Conservation (phyloP, 2,329 filamentous ascomycete genomes). For the Pseudogymnoascus sp. region DNA sequence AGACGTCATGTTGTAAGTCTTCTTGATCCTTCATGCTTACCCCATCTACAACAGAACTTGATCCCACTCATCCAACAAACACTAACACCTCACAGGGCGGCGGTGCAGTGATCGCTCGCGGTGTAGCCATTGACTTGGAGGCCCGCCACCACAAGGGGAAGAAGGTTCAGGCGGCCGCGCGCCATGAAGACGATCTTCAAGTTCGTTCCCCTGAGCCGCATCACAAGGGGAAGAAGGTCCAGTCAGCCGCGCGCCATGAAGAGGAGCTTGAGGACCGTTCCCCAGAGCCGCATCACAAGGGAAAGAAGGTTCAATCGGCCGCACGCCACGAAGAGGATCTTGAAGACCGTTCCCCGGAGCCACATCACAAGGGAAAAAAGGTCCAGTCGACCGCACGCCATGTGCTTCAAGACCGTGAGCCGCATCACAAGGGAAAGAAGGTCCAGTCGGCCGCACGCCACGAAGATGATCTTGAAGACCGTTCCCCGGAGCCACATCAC, state of each 20-base stretch:
- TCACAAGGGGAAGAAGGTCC: neutral
- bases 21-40: no score
- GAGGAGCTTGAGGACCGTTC: neutral
- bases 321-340: no score
- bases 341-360: conserved; percentile 7
- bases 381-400: neutral
- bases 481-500: neutral
- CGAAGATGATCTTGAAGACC: neutral
- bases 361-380: neutral
- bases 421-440: neutral
- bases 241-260: no score
- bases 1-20: conserved; percentile 16
- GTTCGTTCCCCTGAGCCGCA: neutral
- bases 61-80: neutral
- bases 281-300: neutral
- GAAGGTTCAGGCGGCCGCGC: conserved; percentile 7
- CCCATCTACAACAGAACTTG: no score
- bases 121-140: conserved; percentile 3
- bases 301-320: neutral
- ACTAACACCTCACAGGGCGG: conserved; percentile 13
- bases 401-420: no score
- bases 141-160: conserved; percentile 16
- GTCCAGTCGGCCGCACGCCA: no score
- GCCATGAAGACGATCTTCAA: no score
- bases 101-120: neutral